phyloP scores from a whole-genome alignment of 1,284 basidiomycete genomes.

The Neolentinus lepideus region DNA sequence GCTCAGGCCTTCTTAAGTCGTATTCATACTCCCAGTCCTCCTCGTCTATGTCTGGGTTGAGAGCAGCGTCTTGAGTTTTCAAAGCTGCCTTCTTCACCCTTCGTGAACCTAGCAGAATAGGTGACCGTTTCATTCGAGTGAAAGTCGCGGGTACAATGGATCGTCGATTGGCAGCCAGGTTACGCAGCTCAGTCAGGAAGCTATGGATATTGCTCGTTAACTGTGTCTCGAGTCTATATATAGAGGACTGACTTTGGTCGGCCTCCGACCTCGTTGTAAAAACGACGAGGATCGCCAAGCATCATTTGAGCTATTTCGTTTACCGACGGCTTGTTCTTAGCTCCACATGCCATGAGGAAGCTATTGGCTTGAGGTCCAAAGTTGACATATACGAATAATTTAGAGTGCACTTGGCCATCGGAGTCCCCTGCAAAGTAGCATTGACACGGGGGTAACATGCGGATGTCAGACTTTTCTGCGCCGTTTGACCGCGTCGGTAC shows the following conservation, averaged over 20 bases:
- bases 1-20: slow-evolving; percentile 51
- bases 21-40: slow-evolving; percentile 65
- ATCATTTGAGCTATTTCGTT: slow-evolving; percentile 70
- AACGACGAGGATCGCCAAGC: slow-evolving; percentile 57
- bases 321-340: slow-evolving; percentile 83
- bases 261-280: slow-evolving; percentile 63
- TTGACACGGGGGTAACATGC: slow-evolving; percentile 52
- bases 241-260: slow-evolving; percentile 44
- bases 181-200: slow-evolving; percentile 78
- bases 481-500: slow-evolving; percentile 39
- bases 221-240: slow-evolving; percentile 1
- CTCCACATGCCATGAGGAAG: slow-evolving; percentile 85
- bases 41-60: slow-evolving; percentile 29
- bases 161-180: slow-evolving; percentile 73
- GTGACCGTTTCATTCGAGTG: slow-evolving; percentile 58
- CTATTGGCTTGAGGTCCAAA: slow-evolving; percentile 80
- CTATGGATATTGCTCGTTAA: slow-evolving; percentile 28
- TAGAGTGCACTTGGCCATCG: slow-evolving; percentile 57
- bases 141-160: slow-evolving; percentile 52
- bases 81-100: slow-evolving; percentile 34
- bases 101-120: slow-evolving; percentile 71
- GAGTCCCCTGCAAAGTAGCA: slow-evolving; percentile 60
- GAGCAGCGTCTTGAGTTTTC: slow-evolving; percentile 22
- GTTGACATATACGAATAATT: slow-evolving; percentile 84
- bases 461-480: slow-evolving; percentile 22